Percentiles rank a stretch among this genome's conserved stretches.
These are phyloP conservation scores for Trichosporon ovoides DNA, from an alignment of 1,284 basidiomycete genomes.

Conservation along the genomic window DNA sequence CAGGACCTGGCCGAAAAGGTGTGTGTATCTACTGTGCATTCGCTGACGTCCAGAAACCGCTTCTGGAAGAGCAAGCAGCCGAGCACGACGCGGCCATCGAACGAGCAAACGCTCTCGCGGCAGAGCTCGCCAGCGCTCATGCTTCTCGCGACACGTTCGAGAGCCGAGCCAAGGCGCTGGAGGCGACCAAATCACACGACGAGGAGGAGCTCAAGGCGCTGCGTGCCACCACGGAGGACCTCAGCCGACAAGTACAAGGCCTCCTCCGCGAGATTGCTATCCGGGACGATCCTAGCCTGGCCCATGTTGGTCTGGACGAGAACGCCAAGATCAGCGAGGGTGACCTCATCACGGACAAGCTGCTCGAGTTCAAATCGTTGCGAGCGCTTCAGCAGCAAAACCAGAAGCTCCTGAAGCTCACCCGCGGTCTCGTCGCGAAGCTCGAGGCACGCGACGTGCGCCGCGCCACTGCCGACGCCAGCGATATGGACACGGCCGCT, in stretches of 20 bases:
- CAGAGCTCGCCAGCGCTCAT: slow-evolving; percentile 66
- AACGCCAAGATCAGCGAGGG: slow-evolving; percentile 48
- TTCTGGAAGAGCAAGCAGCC: slow-evolving; percentile 74
- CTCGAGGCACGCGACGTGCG: slow-evolving; percentile 71
- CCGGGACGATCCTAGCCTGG: slow-evolving; percentile 71
- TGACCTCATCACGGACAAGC: slow-evolving; percentile 81
- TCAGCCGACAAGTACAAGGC: slow-evolving; percentile 75
- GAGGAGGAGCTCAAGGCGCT: slow-evolving; percentile 66
- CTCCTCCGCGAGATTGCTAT: slow-evolving; percentile 74
- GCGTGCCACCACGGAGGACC: slow-evolving; percentile 72
- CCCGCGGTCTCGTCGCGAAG: slow-evolving; percentile 69
- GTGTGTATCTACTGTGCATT: slow-evolving; percentile 28
- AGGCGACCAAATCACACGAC: slow-evolving; percentile 61
- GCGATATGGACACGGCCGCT: slow-evolving; percentile 36
- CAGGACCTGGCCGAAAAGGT: slow-evolving; percentile 82
- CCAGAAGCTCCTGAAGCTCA: slow-evolving; percentile 75
- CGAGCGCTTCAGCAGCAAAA: slow-evolving; percentile 77
- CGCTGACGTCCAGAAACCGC: slow-evolving; percentile 62
- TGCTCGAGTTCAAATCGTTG: slow-evolving; percentile 82
- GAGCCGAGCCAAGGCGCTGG: slow-evolving; percentile 47
- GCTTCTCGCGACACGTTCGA: slow-evolving; percentile 57
- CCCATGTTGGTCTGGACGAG: slow-evolving; percentile 62
- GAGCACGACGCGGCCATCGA: slow-evolving; percentile 77
- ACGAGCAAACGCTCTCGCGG: slow-evolving; percentile 71
- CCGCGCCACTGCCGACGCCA: slow-evolving; percentile 56